Evolutionary conservation across 352 stramenopile genomes (phyloP).

Genomic region (Blastocystis sp.): DNA sequence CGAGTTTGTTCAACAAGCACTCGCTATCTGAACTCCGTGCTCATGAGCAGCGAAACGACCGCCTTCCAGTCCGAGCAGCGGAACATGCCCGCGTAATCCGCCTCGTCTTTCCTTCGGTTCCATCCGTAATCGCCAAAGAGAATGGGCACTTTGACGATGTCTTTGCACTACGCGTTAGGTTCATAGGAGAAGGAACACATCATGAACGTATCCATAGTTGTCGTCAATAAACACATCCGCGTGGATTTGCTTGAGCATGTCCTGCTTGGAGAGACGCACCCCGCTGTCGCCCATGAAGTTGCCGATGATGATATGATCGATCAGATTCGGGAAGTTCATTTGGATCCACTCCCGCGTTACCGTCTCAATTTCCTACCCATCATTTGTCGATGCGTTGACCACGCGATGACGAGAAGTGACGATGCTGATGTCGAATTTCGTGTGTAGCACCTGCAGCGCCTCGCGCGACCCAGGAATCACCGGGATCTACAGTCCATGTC

Average conservation of each 20-base stretch:
- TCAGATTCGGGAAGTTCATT: slow-evolving; percentile 8
- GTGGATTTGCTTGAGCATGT: slow-evolving; percentile 20
- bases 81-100: neutral
- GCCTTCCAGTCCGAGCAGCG: neutral
- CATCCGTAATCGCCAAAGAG: slow-evolving; percentile 21
- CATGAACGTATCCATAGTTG: slow-evolving; percentile 4
- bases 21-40: neutral
- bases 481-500: slow-evolving; percentile 1
- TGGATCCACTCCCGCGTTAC: neutral
- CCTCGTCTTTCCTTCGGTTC: neutral
- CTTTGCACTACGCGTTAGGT: slow-evolving; percentile 6
- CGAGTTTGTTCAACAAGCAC: neutral
- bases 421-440: slow-evolving; percentile 12
- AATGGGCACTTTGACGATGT: slow-evolving; percentile 18
- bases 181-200: neutral
- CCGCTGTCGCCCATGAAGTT: neutral
- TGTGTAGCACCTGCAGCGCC: neutral
- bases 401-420: slow-evolving; percentile 26
- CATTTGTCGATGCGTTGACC: too few species aligned
- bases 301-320: slow-evolving; percentile 22
- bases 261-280: neutral
- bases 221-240: slow-evolving; percentile 51
- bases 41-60: slow-evolving; percentile 19
- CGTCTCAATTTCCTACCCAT: slow-evolving; percentile 15
- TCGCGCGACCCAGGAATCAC: neutral